Evolutionary conservation across 805 yeast species (phyloP).

Genomic region (Saccharomycopsis microspora): DNA sequence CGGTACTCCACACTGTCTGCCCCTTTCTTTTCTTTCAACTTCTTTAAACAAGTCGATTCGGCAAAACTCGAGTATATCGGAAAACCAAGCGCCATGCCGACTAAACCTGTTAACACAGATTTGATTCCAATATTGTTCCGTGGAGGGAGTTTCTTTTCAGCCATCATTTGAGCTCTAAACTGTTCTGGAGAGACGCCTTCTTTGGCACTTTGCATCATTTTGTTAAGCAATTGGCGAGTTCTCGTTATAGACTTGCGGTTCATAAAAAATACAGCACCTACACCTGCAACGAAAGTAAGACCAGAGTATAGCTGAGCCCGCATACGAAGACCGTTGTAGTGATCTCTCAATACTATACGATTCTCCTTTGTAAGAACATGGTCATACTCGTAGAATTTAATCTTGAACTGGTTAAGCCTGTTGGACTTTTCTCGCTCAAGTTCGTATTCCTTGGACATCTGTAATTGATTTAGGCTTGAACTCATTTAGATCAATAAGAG

Average conservation of each 20-base stretch:
- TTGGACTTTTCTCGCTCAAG: no score
- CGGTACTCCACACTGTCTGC: neutral
- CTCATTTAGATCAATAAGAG: no score
- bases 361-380: conserved; percentile 8
- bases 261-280: conserved; percentile 4
- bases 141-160: neutral
- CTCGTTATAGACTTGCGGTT: conserved; percentile 6
- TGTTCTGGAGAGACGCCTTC: conserved; percentile 3
- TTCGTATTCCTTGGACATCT: no score
- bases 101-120: conserved; percentile 6
- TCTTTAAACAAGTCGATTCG: no score
- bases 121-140: conserved; percentile 6
- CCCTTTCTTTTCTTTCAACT: no score
- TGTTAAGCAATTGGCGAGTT: neutral
- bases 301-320: neutral
- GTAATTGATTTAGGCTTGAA: no score
- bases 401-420: no score
- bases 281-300: conserved; percentile 2
- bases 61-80: no score
- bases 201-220: neutral
- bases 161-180: neutral
- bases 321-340: neutral
- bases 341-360: conserved; percentile 6
- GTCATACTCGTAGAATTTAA: conserved; percentile 6
- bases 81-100: no score